Evolutionary conservation across 345 rosid genomes (phyloP).

Genomic region (thale cress (Arabidopsis thaliana)): DNA sequence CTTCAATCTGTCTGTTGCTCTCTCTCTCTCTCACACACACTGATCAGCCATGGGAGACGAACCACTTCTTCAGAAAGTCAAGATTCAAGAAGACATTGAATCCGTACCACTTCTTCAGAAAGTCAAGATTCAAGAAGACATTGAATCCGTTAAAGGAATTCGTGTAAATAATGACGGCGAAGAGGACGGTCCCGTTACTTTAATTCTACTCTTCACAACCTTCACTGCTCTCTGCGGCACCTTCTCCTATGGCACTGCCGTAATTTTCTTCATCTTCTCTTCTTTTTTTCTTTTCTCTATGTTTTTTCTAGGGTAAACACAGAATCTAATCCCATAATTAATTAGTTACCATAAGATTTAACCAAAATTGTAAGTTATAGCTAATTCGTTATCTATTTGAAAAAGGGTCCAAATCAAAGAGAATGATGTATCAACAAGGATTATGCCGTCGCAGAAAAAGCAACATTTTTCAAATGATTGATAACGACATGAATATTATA

Average conservation of each 20-base stretch:
- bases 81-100: conserved; percentile 34
- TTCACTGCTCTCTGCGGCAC: conserved; percentile 45
- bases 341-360: background rate
- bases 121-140: conserved; percentile 25
- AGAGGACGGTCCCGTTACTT: conserved; percentile 40
- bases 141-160: conserved; percentile 22
- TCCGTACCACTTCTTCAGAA: conserved; percentile 41
- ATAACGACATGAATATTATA: background rate
- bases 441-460: conserved; percentile 3
- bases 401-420: conserved; percentile 5
- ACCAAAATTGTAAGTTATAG: background rate
- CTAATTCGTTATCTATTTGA: background rate
- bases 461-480: background rate
- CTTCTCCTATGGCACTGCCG: conserved; percentile 48
- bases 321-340: background rate
- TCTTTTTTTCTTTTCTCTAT: too few species aligned
- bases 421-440: background rate
- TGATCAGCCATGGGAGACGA: conserved; percentile 40
- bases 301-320: background rate
- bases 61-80: conserved; percentile 38
- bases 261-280: conserved; percentile 27
- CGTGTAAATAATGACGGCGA: background rate
- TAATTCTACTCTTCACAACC: conserved; percentile 36
- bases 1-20: background rate
- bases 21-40: background rate